phyloP scores from a whole-genome alignment of 2,329 filamentous ascomycete species.

The Ustilaginoidea virens region DNA sequence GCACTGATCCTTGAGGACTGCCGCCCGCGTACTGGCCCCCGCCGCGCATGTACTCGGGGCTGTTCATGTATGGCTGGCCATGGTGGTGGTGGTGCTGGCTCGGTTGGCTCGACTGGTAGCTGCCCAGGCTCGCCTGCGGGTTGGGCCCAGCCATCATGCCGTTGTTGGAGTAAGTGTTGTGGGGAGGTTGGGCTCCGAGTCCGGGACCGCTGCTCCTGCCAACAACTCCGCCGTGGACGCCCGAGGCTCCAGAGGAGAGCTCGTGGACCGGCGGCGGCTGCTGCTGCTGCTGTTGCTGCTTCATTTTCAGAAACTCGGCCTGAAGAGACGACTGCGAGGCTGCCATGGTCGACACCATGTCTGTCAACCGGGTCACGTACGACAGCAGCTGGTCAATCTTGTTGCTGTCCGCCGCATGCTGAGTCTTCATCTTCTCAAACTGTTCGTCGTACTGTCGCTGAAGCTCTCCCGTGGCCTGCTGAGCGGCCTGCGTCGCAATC shows the following conservation, averaged over 20 bases:
- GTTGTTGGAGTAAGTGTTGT: constrained; percentile 14
- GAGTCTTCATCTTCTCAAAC: constrained; percentile 34
- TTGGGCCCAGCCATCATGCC: constrained; percentile 11
- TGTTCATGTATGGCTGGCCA: constrained; percentile 15
- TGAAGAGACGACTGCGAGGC: constrained; percentile 54
- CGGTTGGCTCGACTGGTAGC: constrained; percentile 18
- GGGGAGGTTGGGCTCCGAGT: constrained; percentile 3
- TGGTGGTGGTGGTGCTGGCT: constrained; percentile 10
- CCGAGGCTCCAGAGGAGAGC: constrained; percentile 18
- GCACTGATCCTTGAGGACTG: constrained; percentile 17
- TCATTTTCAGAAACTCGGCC: constrained; percentile 43
- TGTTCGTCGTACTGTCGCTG: constrained; percentile 44
- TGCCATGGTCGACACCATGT: constrained; percentile 56
- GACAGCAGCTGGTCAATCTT: constrained; percentile 63
- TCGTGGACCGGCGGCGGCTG: constrained; percentile 24
- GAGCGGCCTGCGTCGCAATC: constrained; percentile 48
- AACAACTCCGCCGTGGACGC: constrained; percentile 6
- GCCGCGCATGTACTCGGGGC: constrained; percentile 21
- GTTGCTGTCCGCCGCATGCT: constrained; percentile 32
- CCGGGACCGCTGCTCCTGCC: constrained; percentile 2
- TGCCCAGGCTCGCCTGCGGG: constrained; percentile 16
- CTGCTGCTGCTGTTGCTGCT: constrained; percentile 27
- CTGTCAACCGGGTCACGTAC: constrained; percentile 49
- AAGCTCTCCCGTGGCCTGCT: constrained; percentile 52
- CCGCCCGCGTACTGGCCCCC: constrained; percentile 16